Evolutionary conservation across 441 rosid species (phyloP), one percentile per base, ranked within the genome.

Genomic region (Capsella rubella): DNA sequence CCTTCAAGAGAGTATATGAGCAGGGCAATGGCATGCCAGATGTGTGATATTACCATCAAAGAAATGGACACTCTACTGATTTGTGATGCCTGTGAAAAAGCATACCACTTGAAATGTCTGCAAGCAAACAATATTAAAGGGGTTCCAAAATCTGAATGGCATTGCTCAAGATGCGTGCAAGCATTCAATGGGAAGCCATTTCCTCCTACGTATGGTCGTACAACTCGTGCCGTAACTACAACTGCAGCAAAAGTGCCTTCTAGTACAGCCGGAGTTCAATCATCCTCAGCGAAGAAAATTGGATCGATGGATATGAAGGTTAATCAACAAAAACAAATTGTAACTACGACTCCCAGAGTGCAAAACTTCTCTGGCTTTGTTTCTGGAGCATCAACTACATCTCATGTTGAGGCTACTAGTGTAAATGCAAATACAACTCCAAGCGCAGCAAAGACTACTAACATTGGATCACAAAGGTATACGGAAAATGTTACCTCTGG

Each of bases 21-120:
- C 72, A 93, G 85, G 80, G 83, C 92, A 35, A 52, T 84, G 80
- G 43, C 84, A 79, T 95, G 99, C 80, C 92, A 93, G 81, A 79
- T 83, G 47, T 93, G 99, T 86, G 79, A 84, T 74, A 73, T 68
- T 67, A 81, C 82, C 11, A 69, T 80, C 84, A 86, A 78, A 82
- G 99, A 95, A 77, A 89, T 95, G 79, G 96, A 93, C 64, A 86
- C 81, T 71, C 86, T 91, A 32, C 84, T 90, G 49, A 76, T 93
- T 74, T 95, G 99, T 77, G 99, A 95, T 85, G 87, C 92, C 54
- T 95, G 99, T 76, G 99, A 91, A 83, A 91, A 89, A 81, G 98
- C 94, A 73, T 91, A 79, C 83, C 99, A 95, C 84, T 80, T 91
- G 69, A 90, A 82, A 85, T 95, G 99, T 80, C 81, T 93, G 69